Percentiles rank a stretch among this genome's conserved stretches.
Evolutionary conservation across 1,139 yeast species (phyloP).

Genomic region (Candida glucosophila): DNA sequence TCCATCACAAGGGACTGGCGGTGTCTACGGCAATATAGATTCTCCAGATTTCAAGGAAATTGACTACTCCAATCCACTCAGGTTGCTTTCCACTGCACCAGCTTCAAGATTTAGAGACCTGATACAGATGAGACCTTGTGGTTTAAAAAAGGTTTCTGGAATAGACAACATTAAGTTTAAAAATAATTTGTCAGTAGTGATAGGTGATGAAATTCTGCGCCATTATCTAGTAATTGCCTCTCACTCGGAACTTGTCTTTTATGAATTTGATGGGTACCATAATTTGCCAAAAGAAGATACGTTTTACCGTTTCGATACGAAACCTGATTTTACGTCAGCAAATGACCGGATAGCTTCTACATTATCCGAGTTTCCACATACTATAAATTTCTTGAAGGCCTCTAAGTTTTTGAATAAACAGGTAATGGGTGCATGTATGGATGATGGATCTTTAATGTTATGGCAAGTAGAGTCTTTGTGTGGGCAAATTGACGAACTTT

Average conservation of each 20-base stretch:
- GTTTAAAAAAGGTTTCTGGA: slow-evolving; percentile 12
- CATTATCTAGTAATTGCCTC: slow-evolving; percentile 19
- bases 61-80: slow-evolving; percentile 14
- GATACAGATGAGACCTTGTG: slow-evolving; percentile 14
- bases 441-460: slow-evolving; percentile 47
- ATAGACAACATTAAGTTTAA: slow-evolving; percentile 21
- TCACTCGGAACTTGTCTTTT: slow-evolving; percentile 23
- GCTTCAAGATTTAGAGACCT: slow-evolving; percentile 23
- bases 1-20: slow-evolving; percentile 8
- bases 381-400: slow-evolving; percentile 38
- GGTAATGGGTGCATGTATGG: slow-evolving; percentile 41
- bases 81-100: slow-evolving; percentile 21
- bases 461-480: slow-evolving; percentile 30
- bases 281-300: slow-evolving; percentile 18
- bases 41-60: slow-evolving; percentile 9
- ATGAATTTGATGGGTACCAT: slow-evolving; percentile 15
- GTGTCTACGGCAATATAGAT: too few species aligned
- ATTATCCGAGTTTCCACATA: slow-evolving; percentile 48
- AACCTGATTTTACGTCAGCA: slow-evolving; percentile 29
- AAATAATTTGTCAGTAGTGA: slow-evolving; percentile 22
- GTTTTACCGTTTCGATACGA: slow-evolving; percentile 26
- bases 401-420: slow-evolving; percentile 20
- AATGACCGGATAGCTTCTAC: slow-evolving; percentile 34
- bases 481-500: too few species aligned
- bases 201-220: slow-evolving; percentile 12